Conservation (phyloP, 2,329 filamentous ascomycete species). For the Tolypocladium sp. region DNA sequence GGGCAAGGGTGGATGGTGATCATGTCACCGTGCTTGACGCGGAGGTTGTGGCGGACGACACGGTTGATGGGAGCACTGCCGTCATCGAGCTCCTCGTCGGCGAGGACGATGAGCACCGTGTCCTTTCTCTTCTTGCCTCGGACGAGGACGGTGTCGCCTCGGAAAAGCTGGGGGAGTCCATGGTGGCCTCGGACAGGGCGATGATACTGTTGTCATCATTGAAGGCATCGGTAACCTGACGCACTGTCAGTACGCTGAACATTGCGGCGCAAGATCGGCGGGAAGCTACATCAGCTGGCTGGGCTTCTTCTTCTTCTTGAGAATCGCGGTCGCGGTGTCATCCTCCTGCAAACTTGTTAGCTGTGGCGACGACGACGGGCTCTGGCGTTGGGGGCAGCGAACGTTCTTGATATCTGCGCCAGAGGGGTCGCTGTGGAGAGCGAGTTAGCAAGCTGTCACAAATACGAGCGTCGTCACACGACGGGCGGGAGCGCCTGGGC, state of each 20-base stretch:
- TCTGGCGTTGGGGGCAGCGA: constrained; percentile 27
- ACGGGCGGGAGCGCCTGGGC: constrained; percentile 7
- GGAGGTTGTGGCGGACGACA: constrained; percentile 94
- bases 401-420: constrained; percentile 81
- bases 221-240: constrained; percentile 88
- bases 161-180: constrained; percentile 96
- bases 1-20: constrained; percentile 96
- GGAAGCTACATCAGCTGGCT: constrained; percentile 85
- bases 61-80: constrained; percentile 96
- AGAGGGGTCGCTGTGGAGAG: constrained; percentile 63
- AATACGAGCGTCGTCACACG: not conserved
- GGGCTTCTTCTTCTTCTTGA: constrained; percentile 99
- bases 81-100: constrained; percentile 96
- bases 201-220: constrained; percentile 99
- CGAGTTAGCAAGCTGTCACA: constrained; percentile 22
- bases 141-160: constrained; percentile 93
- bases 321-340: constrained; percentile 88
- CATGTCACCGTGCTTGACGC: constrained; percentile 97
- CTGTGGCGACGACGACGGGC: constrained; percentile 7
- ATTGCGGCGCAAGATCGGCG: not conserved
- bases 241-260: constrained; percentile 12
- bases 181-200: constrained; percentile 94
- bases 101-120: constrained; percentile 92
- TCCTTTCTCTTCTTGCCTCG: constrained; percentile 99
- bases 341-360: constrained; percentile 53